Conservation (phyloP, 2,329 filamentous ascomycete genomes). For the Trichophyton benhamiae region DNA sequence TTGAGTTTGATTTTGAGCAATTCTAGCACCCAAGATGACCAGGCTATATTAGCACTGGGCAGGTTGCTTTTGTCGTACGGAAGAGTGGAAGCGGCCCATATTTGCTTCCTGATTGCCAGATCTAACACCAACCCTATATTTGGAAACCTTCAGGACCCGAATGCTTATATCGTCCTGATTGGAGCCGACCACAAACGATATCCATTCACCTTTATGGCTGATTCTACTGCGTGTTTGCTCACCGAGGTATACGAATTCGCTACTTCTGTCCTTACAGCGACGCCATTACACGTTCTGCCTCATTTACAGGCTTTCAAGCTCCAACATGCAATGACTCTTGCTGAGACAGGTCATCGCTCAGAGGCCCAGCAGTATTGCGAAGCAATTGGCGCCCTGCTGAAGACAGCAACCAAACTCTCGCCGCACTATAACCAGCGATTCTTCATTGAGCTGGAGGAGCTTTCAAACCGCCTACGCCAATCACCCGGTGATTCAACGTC, state of each 20-base stretch:
- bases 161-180: conserved; percentile 66
- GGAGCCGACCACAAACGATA: conserved; percentile 69
- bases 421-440: conserved; percentile 72
- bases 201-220: conserved; percentile 59
- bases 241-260: conserved; percentile 94
- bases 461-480: conserved; percentile 70
- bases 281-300: conserved; percentile 50
- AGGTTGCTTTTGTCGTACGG: conserved; percentile 74
- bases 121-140: conserved; percentile 47
- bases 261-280: conserved; percentile 54
- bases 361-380: conserved; percentile 91
- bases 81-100: conserved; percentile 79
- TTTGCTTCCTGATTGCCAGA: conserved; percentile 82
- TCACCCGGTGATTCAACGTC: conserved; percentile 68
- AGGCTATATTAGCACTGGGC: conserved; percentile 67
- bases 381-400: conserved; percentile 61
- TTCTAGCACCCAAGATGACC: conserved; percentile 64
- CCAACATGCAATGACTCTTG: conserved; percentile 69
- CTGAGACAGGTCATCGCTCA: conserved; percentile 67
- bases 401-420: conserved; percentile 68
- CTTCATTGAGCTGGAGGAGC: conserved; percentile 65
- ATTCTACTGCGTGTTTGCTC: conserved; percentile 78
- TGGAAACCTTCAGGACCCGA: conserved; percentile 70
- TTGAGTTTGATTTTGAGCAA: conserved; percentile 77
- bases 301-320: conserved; percentile 88